phyloP scores from a whole-genome alignment of 1,284 basidiomycete genomes.

The Golubevia sp. region DNA sequence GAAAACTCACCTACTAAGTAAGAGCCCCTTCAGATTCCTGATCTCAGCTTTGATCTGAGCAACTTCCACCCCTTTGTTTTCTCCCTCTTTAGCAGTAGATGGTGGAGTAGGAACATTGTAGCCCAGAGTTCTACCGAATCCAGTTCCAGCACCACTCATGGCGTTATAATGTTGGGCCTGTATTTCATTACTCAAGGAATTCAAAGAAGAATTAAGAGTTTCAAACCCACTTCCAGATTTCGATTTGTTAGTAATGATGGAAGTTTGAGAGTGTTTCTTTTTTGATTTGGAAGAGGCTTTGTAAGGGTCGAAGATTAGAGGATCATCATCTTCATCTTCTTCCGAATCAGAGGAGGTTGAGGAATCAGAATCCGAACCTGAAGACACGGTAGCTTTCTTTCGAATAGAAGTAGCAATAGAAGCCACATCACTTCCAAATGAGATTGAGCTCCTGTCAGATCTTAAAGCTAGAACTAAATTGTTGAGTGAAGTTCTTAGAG shows the following conservation, averaged over 20 bases:
- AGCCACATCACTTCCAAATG: too few relatives aligned
- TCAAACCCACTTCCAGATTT: conserved; percentile 2
- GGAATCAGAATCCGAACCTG: background rate
- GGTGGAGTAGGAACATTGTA: conserved; percentile 12
- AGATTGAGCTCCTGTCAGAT: background rate
- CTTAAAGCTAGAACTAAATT: conserved; percentile 25
- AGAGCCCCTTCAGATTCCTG: conserved; percentile 46
- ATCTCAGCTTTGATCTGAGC: conserved; percentile 56
- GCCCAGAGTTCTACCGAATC: conserved; percentile 6
- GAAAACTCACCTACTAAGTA: conserved; percentile 30
- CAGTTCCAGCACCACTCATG: conserved; percentile 5
- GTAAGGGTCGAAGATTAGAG: conserved; percentile 11
- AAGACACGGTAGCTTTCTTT: background rate
- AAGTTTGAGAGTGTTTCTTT: background rate
- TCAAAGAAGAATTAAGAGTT: conserved; percentile 18
- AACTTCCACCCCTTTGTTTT: conserved; percentile 19
- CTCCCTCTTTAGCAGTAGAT: background rate
- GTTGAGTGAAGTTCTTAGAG: conserved; percentile 35
- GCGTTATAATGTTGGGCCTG: conserved; percentile 23
- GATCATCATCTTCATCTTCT: conserved; percentile 12
- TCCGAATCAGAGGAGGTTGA: background rate
- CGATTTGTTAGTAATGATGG: conserved; percentile 5
- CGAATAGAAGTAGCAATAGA: background rate
- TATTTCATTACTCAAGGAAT: conserved; percentile 25
- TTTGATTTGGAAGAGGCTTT: background rate